Percentiles rank a stretch among this genome's conserved stretches.
phyloP scores from a whole-genome alignment of 163 green algal genomes.

The Scenedesmus sp. region DNA sequence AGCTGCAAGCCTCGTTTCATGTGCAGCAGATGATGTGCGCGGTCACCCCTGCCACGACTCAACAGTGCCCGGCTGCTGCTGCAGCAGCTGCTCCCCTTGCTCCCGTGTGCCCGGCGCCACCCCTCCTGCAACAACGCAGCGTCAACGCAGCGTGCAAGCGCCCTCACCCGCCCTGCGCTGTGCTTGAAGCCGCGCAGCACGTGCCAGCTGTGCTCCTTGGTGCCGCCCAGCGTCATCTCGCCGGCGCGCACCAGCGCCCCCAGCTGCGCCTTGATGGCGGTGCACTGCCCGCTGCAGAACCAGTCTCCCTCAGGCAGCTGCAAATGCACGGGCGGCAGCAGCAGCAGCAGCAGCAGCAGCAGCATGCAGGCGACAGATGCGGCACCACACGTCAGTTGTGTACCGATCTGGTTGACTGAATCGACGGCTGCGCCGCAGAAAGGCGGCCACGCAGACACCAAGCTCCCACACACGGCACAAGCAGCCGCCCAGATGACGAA shows the following conservation, averaged over 20 bases:
- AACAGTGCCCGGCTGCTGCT: not conserved
- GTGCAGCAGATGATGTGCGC: not conserved
- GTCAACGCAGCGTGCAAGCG: not conserved
- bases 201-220: constrained; percentile 43
- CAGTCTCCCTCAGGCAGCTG: constrained; percentile 57
- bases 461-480: not conserved
- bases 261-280: constrained; percentile 45
- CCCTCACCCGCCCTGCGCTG: constrained; percentile 41
- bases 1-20: not conserved
- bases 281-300: constrained; percentile 52
- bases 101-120: too few species aligned
- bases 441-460: not conserved
- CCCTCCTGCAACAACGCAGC: too few species aligned
- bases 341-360: not conserved
- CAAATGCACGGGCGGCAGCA: not conserved
- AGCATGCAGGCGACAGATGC: not conserved
- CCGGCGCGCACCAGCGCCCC: constrained; percentile 23
- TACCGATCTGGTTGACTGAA: too few species aligned
- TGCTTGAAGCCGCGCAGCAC: constrained; percentile 56
- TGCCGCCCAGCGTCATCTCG: constrained; percentile 47
- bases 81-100: too few species aligned
- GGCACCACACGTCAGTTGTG: too few species aligned
- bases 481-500: not conserved
- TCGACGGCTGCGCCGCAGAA: not conserved
- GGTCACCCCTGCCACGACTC: too few species aligned